Conservation (phyloP, 805 yeast species). For the Wickerhamomyces mucosus region DNA sequence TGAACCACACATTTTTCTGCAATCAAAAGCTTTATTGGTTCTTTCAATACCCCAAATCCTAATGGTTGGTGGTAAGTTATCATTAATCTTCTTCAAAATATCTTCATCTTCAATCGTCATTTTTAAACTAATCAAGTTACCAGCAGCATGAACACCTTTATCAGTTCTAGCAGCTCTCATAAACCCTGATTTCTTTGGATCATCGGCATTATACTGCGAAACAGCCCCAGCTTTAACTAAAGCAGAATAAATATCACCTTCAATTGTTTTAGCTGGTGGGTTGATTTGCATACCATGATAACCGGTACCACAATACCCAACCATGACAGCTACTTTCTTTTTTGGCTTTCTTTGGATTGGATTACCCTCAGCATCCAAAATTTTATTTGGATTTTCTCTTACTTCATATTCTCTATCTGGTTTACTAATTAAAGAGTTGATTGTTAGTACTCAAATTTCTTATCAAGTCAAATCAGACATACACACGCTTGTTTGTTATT, state of each 20-base stretch:
- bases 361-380: slow-evolving; percentile 53
- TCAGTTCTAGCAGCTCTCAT: slow-evolving; percentile 86
- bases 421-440: slow-evolving; percentile 4
- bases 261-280: slow-evolving; percentile 83
- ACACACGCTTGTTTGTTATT: slow-evolving; percentile 19
- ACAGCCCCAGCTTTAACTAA: slow-evolving; percentile 82
- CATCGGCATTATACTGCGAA: slow-evolving; percentile 77
- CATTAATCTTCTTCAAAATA: slow-evolving; percentile 58
- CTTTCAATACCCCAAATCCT: slow-evolving; percentile 90
- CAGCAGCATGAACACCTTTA: slow-evolving; percentile 97
- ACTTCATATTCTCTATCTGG: slow-evolving; percentile 10
- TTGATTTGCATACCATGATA: slow-evolving; percentile 94
- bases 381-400: slow-evolving; percentile 14
- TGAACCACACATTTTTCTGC: slow-evolving; percentile 93
- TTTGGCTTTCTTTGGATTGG: slow-evolving; percentile 68
- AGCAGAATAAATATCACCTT: slow-evolving; percentile 79
- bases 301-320: slow-evolving; percentile 95
- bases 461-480: slow-evolving; percentile 7
- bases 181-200: slow-evolving; percentile 79
- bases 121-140: slow-evolving; percentile 79
- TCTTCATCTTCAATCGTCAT: slow-evolving; percentile 77
- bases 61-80: slow-evolving; percentile 71
- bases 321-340: slow-evolving; percentile 79
- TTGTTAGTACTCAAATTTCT: slow-evolving; percentile 5
- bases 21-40: slow-evolving; percentile 84